These are phyloP conservation scores for Moniliella sp. DNA, from an alignment of 1,284 basidiomycete genomes.

Conservation along the genomic window DNA sequence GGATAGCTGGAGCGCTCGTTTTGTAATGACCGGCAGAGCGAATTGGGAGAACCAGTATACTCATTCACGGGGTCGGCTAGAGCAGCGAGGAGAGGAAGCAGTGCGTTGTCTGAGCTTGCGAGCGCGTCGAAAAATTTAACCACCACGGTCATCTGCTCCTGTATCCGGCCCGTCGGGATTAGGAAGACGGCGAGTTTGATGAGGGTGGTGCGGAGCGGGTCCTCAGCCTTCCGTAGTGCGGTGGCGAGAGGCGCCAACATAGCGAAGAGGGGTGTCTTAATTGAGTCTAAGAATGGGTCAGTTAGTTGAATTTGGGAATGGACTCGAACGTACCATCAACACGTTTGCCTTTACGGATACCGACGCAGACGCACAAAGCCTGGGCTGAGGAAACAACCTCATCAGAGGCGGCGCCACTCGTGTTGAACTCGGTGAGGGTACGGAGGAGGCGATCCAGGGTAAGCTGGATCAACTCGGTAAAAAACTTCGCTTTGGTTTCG, in stretches of 20 bases:
- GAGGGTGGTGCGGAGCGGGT: constrained; percentile 5
- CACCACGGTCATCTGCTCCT: constrained; percentile 22
- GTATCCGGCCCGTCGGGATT: constrained; percentile 21
- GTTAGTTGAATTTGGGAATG: background rate
- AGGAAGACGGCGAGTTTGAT: constrained; percentile 12
- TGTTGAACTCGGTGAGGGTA: no score
- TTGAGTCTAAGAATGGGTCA: constrained; percentile 2
- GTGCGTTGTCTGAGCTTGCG: constrained; percentile 2
- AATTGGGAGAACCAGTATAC: constrained; percentile 23
- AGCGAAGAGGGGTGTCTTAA: constrained; percentile 13
- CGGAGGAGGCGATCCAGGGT: constrained; percentile 9
- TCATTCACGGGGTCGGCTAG: constrained; percentile 11
- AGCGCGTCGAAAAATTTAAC: constrained; percentile 17
- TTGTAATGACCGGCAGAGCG: constrained; percentile 17
- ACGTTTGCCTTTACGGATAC: constrained; percentile 24
- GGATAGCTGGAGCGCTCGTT: no score
- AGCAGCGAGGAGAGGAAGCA: constrained; percentile 15
- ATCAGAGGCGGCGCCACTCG: no score
- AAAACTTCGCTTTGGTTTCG: constrained; percentile 12
- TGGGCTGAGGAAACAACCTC: no score
- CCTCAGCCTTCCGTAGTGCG: background rate
- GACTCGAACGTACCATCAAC: constrained; percentile 6
- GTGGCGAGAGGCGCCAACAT: constrained; percentile 7
- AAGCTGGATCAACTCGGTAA: constrained; percentile 12
- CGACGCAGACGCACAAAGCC: constrained; percentile 17